Evolutionary conservation across 495 filamentous ascomycete genomes (phyloP).

Genomic region (Trichoderma virens): DNA sequence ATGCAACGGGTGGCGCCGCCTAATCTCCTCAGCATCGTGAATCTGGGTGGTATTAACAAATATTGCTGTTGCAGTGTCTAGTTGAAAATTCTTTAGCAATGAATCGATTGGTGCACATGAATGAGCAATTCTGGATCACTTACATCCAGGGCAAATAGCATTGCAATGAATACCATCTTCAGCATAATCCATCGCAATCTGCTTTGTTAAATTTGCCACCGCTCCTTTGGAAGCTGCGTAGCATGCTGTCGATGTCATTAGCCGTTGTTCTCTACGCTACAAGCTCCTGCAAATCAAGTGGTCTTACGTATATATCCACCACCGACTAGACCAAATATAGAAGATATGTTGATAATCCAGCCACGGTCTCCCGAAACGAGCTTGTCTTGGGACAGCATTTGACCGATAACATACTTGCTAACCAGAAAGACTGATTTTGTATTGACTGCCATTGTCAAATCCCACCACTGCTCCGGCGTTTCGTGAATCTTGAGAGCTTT

Average conservation of each 20-base stretch:
- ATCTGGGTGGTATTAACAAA: conserved; percentile 3
- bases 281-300: conserved; percentile 9
- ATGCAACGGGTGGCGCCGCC: conserved; percentile 24
- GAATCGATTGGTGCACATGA: no score
- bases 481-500: conserved; percentile 46
- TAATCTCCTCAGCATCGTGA: background rate
- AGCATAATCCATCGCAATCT: conserved; percentile 46
- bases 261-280: background rate
- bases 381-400: conserved; percentile 45
- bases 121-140: no score
- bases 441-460: conserved; percentile 39
- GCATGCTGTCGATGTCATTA: conserved; percentile 17
- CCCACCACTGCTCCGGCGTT: conserved; percentile 37
- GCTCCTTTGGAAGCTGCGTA: conserved; percentile 49
- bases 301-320: conserved; percentile 4
- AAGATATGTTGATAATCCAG: conserved; percentile 50
- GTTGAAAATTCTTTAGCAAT: no score
- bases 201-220: conserved; percentile 41
- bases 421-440: conserved; percentile 43
- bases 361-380: conserved; percentile 39
- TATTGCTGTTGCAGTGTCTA: conserved; percentile 19
- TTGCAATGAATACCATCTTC: conserved; percentile 46
- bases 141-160: conserved; percentile 49
- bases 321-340: conserved; percentile 38
- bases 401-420: conserved; percentile 39